A percentile compares a stretch with the other conserved stretches of the same genome.
phyloP scores from a whole-genome alignment of 805 yeast genomes.

The Saccharomycopsis microspora region DNA sequence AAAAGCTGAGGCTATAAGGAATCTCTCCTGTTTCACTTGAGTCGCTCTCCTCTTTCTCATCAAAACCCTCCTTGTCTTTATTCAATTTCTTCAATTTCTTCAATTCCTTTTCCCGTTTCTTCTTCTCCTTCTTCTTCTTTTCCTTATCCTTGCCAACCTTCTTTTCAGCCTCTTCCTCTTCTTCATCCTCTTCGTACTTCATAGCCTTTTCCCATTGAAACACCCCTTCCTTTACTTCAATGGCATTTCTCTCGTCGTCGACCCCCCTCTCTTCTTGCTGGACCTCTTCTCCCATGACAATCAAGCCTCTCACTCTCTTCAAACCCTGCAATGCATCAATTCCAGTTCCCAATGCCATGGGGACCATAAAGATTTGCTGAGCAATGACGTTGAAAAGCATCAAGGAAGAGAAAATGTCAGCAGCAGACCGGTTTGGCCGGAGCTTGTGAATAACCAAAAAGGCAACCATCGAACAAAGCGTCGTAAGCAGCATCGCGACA shows the following conservation, averaged over 20 bases:
- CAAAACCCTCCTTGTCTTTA: too few relatives aligned
- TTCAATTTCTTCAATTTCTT: not conserved
- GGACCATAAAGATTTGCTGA: slow-evolving; percentile 54
- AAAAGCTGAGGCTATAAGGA: slow-evolving; percentile 26
- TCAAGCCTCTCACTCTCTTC: slow-evolving; percentile 40
- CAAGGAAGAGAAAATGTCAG: slow-evolving; percentile 57
- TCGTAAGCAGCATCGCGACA: slow-evolving; percentile 38
- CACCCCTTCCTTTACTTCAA: slow-evolving; percentile 8
- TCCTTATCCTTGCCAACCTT: slow-evolving; percentile 19
- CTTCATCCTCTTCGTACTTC: slow-evolving; percentile 38
- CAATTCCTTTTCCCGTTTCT: not conserved
- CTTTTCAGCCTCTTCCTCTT: slow-evolving; percentile 45
- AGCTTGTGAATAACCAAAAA: slow-evolving; percentile 31
- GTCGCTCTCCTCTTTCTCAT: not conserved
- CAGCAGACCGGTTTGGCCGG: slow-evolving; percentile 35
- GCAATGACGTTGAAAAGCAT: slow-evolving; percentile 55
- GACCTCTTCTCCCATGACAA: slow-evolving; percentile 37
- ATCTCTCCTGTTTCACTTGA: slow-evolving; percentile 14
- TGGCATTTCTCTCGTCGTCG: slow-evolving; percentile 20
- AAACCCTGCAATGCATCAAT: slow-evolving; percentile 59
- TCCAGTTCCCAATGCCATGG: slow-evolving; percentile 56
- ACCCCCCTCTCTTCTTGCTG: slow-evolving; percentile 20
- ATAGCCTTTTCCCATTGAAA: slow-evolving; percentile 29
- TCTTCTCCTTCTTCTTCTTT: slow-evolving; percentile 13
- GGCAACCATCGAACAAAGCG: slow-evolving; percentile 44